phyloP scores from a whole-genome alignment of 345 rosid genomes.

The Rhizophora apiculata region DNA sequence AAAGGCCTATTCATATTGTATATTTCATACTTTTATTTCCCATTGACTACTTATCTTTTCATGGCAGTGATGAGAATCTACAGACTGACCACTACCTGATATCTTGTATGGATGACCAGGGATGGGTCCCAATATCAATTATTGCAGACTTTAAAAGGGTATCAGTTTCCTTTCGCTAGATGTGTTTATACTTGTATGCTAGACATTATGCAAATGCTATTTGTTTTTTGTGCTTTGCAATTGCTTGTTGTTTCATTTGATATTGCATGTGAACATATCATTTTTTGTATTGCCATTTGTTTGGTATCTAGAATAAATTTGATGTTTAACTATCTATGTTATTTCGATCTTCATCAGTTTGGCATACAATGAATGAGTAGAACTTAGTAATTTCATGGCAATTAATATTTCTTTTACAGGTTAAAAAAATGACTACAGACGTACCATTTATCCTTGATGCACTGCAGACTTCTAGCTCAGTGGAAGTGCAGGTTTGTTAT shows the following conservation, averaged over 20 bases:
- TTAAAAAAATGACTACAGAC: constrained; percentile 79
- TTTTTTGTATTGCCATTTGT: too few relatives aligned
- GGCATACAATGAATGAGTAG: neutral
- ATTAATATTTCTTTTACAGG: constrained; percentile 44
- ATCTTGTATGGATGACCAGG: constrained; percentile 86
- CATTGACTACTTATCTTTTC: constrained; percentile 17
- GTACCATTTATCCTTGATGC: constrained; percentile 66
- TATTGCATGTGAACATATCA: too few relatives aligned
- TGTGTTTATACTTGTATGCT: constrained; percentile 1
- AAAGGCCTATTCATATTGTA: neutral
- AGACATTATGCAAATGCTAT: neutral
- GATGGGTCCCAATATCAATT: constrained; percentile 73
- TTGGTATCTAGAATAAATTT: too few relatives aligned
- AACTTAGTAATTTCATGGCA: neutral
- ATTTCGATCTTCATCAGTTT: neutral
- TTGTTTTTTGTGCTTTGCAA: neutral
- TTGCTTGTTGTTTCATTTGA: neutral
- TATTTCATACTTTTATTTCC: neutral
- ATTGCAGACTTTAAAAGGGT: constrained; percentile 93
- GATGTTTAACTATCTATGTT: neutral
- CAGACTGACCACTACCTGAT: constrained; percentile 58
- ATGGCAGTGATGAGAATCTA: constrained; percentile 86
- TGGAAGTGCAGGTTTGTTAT: constrained; percentile 79
- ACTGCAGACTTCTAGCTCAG: constrained; percentile 55
- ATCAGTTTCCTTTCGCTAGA: constrained; percentile 12